A percentile compares a stretch with the other conserved stretches of the same genome.
Evolutionary conservation across 352 stramenopile species (phyloP).

Genomic region (Phytophthora cryptogea): DNA sequence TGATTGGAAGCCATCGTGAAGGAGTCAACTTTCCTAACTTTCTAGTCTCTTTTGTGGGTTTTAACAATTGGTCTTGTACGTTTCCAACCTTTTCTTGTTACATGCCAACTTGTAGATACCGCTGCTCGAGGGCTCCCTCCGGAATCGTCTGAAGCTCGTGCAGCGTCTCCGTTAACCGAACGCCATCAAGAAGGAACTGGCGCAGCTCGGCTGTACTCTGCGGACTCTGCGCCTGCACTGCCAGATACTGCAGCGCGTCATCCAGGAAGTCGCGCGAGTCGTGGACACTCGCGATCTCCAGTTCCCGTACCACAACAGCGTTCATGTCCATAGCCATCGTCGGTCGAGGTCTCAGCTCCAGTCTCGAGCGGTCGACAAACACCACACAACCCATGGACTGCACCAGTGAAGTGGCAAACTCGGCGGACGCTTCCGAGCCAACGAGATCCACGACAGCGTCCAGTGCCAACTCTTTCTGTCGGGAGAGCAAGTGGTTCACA

Average conservation of each 20-base stretch:
- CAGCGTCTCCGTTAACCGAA: slow-evolving; percentile 28
- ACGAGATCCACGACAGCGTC: slow-evolving; percentile 64
- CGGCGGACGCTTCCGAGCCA: slow-evolving; percentile 41
- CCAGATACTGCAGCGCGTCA: slow-evolving; percentile 53
- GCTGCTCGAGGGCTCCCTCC: slow-evolving; percentile 18
- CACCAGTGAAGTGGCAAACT: slow-evolving; percentile 47
- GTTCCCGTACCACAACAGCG: slow-evolving; percentile 66
- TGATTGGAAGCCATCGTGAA: no score
- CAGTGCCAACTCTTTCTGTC: slow-evolving; percentile 35
- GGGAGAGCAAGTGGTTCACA: slow-evolving; percentile 23
- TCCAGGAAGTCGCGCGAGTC: slow-evolving; percentile 39
- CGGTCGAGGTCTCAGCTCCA: slow-evolving; percentile 35
- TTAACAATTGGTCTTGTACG: no score
- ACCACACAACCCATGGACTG: slow-evolving; percentile 56
- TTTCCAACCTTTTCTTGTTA: neutral
- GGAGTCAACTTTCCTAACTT: no score
- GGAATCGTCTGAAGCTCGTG: slow-evolving; percentile 30
- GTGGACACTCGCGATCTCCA: slow-evolving; percentile 46
- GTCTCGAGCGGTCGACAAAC: slow-evolving; percentile 37
- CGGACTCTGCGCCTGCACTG: slow-evolving; percentile 17
- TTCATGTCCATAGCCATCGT: slow-evolving; percentile 71
- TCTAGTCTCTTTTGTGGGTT: neutral
- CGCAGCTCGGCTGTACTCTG: slow-evolving; percentile 29
- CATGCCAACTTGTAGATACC: slow-evolving; percentile 36
- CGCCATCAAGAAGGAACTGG: slow-evolving; percentile 20